A percentile compares a stretch with the other conserved stretches of the same genome.
phyloP scores from a whole-genome alignment of 495 filamentous ascomycete genomes.

The Lasiosphaeria hispida region DNA sequence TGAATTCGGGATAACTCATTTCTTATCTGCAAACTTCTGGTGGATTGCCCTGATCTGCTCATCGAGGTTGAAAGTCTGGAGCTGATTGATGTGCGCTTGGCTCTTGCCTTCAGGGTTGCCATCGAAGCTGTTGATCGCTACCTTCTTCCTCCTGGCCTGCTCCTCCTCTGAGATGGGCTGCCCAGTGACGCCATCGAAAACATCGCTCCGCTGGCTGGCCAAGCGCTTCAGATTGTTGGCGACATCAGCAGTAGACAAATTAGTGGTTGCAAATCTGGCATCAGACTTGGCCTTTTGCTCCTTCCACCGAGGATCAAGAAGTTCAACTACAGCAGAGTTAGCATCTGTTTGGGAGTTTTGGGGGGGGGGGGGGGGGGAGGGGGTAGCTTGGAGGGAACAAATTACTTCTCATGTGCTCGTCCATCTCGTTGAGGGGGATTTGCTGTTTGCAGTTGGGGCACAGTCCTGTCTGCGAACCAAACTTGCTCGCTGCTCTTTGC shows the following conservation, averaged over 20 bases:
- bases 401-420: conserved; percentile 87
- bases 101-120: conserved; percentile 57
- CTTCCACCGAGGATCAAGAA: conserved; percentile 94
- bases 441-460: conserved; percentile 95
- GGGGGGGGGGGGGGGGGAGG: too few species aligned
- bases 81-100: conserved; percentile 50
- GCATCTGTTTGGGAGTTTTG: background rate
- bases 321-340: conserved; percentile 49
- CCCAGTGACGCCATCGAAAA: conserved; percentile 79
- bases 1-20: conserved; percentile 18
- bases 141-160: conserved; percentile 70
- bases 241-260: conserved; percentile 80
- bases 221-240: conserved; percentile 95
- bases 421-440: conserved; percentile 81
- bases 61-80: conserved; percentile 57
- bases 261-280: conserved; percentile 78
- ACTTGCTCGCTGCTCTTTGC: conserved; percentile 61
- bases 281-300: conserved; percentile 89
- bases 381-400: background rate
- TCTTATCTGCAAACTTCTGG: conserved; percentile 57
- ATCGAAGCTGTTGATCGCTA: conserved; percentile 64
- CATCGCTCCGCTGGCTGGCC: conserved; percentile 83
- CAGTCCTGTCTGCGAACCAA: conserved; percentile 64
- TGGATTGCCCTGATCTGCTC: conserved; percentile 70
- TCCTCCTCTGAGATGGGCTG: conserved; percentile 70